Evolutionary conservation across 2,329 filamentous ascomycete genomes (phyloP), one percentile per base, ranked within the genome.

Genomic region (Acrocalymma vagum): DNA sequence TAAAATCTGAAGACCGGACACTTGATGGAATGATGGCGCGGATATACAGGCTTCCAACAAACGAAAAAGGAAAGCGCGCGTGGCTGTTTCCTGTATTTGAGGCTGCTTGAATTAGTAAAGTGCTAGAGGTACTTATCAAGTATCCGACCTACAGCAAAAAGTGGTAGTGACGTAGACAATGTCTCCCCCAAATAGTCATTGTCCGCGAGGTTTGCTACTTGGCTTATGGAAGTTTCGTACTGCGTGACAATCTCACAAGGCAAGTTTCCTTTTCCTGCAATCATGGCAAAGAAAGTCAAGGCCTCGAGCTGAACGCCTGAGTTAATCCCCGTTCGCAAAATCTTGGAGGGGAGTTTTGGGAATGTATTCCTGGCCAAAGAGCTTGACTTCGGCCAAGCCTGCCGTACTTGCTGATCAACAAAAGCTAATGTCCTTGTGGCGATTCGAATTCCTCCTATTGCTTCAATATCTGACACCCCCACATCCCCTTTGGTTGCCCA

Each of bases 401-500:
- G 38, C 18, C 58, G 51, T 10, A 47, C 42, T 4, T 51, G 43
- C 11, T 28, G 29, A 15, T 64, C 57, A 14, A 68, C 42, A 18
- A 50, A 51, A 14, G 48, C 52, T 36, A 68, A 23, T 2, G 54
- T 59, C 24, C 53, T 49, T 14, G 55, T 61, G n/a, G 63, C 64
- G 35, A 69, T 67, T 13, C 56, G 58, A 34, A 71, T 63, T 8
- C 55, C 57, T 46, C 65, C 58, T 3, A 60, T 37, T 9, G 62
- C 62, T 14, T 63, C 58, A 3, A 45, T 42, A 29, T 67, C 61
- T 15, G 60, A 51, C 3, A 62, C 46, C 4, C 46, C 54, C 2
- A 43, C 47, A 14, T 49, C 48, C 1, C 53, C 58, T 41, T 60
- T 65, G 7, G 50, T 48, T 10, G 55, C 57, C 55, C 56, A 64